Evolutionary conservation across 345 rosid genomes (phyloP).

Genomic region (Lagerstroemia speciosa): DNA sequence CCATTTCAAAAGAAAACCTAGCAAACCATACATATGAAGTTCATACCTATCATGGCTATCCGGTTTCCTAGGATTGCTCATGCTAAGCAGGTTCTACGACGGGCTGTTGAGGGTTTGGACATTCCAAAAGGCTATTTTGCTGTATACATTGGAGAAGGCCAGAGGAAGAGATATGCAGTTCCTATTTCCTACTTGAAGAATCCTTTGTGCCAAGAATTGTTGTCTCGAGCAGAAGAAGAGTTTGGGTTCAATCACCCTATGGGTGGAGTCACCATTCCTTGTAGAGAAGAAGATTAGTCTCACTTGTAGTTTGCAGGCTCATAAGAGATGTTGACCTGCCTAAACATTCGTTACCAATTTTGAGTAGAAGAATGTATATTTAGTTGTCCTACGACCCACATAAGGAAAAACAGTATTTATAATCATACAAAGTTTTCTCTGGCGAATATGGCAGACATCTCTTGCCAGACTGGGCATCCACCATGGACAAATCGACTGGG

Average conservation of each 20-base stretch:
- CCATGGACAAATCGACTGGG: too few relatives aligned
- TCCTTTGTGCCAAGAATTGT: background rate
- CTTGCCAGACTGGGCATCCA: too few relatives aligned
- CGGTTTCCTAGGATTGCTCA: background rate
- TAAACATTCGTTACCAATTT: too few relatives aligned
- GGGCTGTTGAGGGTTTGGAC: background rate
- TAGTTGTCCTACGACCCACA: too few relatives aligned
- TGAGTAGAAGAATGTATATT: too few relatives aligned
- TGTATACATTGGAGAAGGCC: background rate
- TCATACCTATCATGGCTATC: too few relatives aligned
- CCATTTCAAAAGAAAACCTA: too few relatives aligned
- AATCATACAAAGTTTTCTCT: too few relatives aligned
- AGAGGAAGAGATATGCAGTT: background rate
- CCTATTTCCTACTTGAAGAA: background rate
- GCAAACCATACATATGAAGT: too few relatives aligned
- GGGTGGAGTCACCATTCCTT: slow-evolving; percentile 1
- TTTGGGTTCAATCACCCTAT: background rate
- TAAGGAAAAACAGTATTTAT: too few relatives aligned
- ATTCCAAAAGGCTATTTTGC: background rate
- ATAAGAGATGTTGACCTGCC: background rate
- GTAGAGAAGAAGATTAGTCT: background rate
- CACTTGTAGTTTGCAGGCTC: background rate
- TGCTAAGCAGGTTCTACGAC: background rate
- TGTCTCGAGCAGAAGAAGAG: slow-evolving; percentile 6
- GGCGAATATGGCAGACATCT: too few relatives aligned